Evolutionary conservation across 1,284 basidiomycete genomes (phyloP), one percentile per base, ranked within the genome.

Genomic region (Austropuccinia psidii): DNA sequence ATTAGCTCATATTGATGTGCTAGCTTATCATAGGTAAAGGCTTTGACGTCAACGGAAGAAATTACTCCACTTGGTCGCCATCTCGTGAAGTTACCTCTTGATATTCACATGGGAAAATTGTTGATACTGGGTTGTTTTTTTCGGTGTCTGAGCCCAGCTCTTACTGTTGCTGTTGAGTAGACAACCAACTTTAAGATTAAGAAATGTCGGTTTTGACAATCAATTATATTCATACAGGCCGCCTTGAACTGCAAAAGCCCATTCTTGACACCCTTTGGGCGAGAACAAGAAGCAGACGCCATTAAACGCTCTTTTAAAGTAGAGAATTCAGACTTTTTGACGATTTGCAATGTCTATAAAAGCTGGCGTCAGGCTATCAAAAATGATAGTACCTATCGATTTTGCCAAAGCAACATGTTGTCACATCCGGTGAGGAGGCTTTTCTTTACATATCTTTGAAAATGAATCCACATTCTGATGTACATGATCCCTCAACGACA

Each of bases 21-120:
- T 47, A 15, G 33, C 19, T 57, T 57, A 17, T 24, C n/a, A n/a
- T 39, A 73, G 72, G 70, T 89, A 76, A 86, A 90, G 75, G 93
- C 95, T 4, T 82, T 99, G 66, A 97, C 93, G 0, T 78, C 86
- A 0, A 84, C 83, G 0, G 93, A 98, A 80, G 93, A 97, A 39
- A 97, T 99, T 77, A 98, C 96, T 1, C 89, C 93, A 0, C 90
- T 98, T 85, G 96, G 96, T 37, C 85, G 90, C 62, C 84, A 97
- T 37, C 84, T 99, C 55, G 92, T 91, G 83, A 91, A 92, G 80
- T 84, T 99, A 55, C 96, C 96, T 0, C 75, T 82, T 58, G 96
- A 99, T 79, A 94, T 98, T 33, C 93, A 98, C 80, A 86, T 98
- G 21, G 94, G 91, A 62, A 98, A 98, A 55, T 92, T 98, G 80